Conservation (phyloP, 2,329 filamentous ascomycete species). For the Ascochyta clinopodiicola region DNA sequence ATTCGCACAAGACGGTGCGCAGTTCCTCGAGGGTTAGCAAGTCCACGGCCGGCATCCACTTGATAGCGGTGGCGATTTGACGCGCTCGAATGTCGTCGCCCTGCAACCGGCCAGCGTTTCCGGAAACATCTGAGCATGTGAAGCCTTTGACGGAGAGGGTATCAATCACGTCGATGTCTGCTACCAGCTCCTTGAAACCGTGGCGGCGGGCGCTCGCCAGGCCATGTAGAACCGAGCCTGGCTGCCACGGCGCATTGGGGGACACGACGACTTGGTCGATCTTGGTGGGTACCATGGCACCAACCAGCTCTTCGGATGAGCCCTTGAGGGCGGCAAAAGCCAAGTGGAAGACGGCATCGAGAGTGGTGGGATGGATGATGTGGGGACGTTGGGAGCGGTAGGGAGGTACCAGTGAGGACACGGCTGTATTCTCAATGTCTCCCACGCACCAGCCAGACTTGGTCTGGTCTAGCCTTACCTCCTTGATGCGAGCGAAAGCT, state of each 20-base stretch:
- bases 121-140: no score
- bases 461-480: not conserved
- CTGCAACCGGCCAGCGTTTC: no score
- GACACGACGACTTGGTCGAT: not conserved
- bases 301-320: not conserved
- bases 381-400: not conserved
- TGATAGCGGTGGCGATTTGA: not conserved
- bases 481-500: not conserved
- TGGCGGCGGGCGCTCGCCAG: not conserved
- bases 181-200: not conserved
- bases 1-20: not conserved
- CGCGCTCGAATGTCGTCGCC: not conserved
- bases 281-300: not conserved
- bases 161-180: not conserved
- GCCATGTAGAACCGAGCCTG: not conserved
- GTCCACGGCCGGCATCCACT: not conserved
- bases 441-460: not conserved
- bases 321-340: not conserved
- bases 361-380: not conserved
- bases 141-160: not conserved
- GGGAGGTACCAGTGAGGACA: not conserved
- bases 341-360: slow-evolving; percentile 1
- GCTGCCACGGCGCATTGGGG: not conserved
- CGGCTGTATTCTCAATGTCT: not conserved
- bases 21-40: not conserved